phyloP scores from a whole-genome alignment of 2,329 filamentous ascomycete species.

The Exserohilum turcica region DNA sequence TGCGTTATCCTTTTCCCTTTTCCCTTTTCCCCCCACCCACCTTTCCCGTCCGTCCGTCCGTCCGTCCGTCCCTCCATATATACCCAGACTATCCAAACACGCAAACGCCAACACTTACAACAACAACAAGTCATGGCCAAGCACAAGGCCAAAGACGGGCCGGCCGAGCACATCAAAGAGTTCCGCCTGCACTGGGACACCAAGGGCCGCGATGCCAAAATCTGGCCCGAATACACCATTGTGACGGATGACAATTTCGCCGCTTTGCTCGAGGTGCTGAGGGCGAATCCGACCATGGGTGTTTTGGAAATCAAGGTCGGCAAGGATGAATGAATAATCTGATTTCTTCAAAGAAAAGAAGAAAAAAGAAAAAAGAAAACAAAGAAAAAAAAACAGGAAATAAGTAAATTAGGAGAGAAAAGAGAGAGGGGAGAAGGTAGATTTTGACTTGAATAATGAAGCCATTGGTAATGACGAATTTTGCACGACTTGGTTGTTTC shows the following conservation, averaged over 20 bases:
- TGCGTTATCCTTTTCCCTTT: slow-evolving; percentile 7
- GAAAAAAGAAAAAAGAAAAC: background rate
- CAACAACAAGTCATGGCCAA: slow-evolving; percentile 38
- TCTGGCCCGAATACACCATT: slow-evolving; percentile 44
- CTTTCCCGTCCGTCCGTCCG: no score
- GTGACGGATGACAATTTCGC: slow-evolving; percentile 40
- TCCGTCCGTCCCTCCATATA: no score
- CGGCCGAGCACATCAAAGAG: slow-evolving; percentile 35
- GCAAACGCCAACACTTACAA: no score
- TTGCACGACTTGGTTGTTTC: no score
- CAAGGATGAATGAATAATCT: slow-evolving; percentile 25
- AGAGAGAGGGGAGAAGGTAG: no score
- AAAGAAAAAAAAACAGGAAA: background rate
- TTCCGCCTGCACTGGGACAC: slow-evolving; percentile 41
- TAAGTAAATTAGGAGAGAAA: no score
- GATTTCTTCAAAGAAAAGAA: no score
- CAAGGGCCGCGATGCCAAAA: slow-evolving; percentile 33
- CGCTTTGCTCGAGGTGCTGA: slow-evolving; percentile 38
- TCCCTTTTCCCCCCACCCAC: background rate
- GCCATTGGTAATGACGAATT: background rate
- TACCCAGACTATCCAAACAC: no score
- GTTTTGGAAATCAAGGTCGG: slow-evolving; percentile 43
- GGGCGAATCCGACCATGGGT: slow-evolving; percentile 30
- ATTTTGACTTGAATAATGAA: no score
- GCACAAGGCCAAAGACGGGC: slow-evolving; percentile 32